Conservation (phyloP, 768 basidiomycete genomes). For the Zangia roseola region DNA sequence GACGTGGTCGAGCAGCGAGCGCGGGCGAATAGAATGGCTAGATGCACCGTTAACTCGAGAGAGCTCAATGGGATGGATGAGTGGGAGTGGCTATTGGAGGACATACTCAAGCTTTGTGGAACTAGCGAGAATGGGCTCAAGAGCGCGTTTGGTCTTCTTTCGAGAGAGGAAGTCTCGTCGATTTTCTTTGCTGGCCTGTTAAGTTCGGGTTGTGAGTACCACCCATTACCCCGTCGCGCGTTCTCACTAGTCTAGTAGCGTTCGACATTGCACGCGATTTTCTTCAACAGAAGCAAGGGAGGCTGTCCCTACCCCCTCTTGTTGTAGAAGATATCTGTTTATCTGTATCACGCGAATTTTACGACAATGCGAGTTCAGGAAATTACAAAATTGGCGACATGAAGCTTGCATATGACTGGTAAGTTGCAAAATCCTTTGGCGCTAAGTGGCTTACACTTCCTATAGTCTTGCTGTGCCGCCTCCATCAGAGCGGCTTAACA, state of each 20-base stretch:
- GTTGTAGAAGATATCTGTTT: slow-evolving; percentile 79
- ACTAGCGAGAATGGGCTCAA: slow-evolving; percentile 59
- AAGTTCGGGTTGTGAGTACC: slow-evolving; percentile 79
- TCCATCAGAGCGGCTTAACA: slow-evolving; percentile 55
- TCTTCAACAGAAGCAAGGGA: slow-evolving; percentile 46
- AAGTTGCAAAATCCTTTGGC: background rate
- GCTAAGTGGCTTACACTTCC: slow-evolving; percentile 6
- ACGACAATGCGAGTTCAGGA: slow-evolving; percentile 90
- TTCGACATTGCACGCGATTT: slow-evolving; percentile 67
- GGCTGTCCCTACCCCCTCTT: slow-evolving; percentile 47
- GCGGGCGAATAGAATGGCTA: slow-evolving; percentile 85
- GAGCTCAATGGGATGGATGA: slow-evolving; percentile 62
- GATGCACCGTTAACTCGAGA: slow-evolving; percentile 58
- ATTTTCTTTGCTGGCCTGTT: slow-evolving; percentile 88
- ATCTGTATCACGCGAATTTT: slow-evolving; percentile 81
- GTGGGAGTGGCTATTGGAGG: slow-evolving; percentile 86
- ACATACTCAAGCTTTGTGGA: slow-evolving; percentile 81
- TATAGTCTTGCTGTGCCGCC: slow-evolving; percentile 74
- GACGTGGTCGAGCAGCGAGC: slow-evolving; percentile 70
- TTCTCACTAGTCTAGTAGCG: slow-evolving; percentile 38
- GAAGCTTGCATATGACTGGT: slow-evolving; percentile 98
- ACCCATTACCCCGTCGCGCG: background rate
- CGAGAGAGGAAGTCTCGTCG: slow-evolving; percentile 65
- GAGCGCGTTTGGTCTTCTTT: slow-evolving; percentile 80
- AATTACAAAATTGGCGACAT: slow-evolving; percentile 94